Evolutionary conservation across 352 stramenopile species (phyloP), one percentile per base, ranked within the genome.

Genomic region (Globisporangium radiosum): DNA sequence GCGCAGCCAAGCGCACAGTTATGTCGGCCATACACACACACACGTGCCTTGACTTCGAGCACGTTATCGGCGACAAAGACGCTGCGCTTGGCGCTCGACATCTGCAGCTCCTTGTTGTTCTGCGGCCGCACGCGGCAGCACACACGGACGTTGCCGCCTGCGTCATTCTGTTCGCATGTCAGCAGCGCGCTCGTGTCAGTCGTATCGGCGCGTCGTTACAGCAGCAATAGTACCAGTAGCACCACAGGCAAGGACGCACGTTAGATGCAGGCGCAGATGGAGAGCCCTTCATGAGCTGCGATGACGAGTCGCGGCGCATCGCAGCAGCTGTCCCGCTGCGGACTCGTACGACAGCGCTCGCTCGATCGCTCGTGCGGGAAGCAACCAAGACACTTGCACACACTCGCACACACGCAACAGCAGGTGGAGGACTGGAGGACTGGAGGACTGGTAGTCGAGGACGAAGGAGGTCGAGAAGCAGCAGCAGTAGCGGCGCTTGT

Each of bases 101-200:
- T 90, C 42, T 78, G 71, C 48, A 87, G 72, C 63, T 92, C 82
- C 63, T 88, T 92, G 58, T 63, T 72, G 66, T 93, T 95, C 62
- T 87, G 76, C 39, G 87, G 87, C 10, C 85, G 79, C 56, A 94
- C 80, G 57, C 87, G 81, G 64, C 85, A 94, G 62, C 76, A 90
- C 39, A 96, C 87, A 56, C 78, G 80, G 37, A 95, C 86, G 50
- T 93, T 90, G 38, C 74, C 72, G 5, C 17, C 17, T 19, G 66
- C 65, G 43, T 62, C 65, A 52, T 54, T 57, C 60, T 66, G 19
- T 7, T 45, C 13, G 14, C 37, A 53, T 4, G 43, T n/a, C 52
- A 2, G 37, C 44, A 14, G 13, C 9, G 33, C n/a, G 6, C 11
- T 57, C 42, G 8, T 52, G 5, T 47, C 13, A 9, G 40, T 13